A percentile compares a stretch with the other conserved stretches of the same genome.
Evolutionary conservation across 345 rosid species (phyloP).

Genomic region (rapeseed (Brassica napus)): DNA sequence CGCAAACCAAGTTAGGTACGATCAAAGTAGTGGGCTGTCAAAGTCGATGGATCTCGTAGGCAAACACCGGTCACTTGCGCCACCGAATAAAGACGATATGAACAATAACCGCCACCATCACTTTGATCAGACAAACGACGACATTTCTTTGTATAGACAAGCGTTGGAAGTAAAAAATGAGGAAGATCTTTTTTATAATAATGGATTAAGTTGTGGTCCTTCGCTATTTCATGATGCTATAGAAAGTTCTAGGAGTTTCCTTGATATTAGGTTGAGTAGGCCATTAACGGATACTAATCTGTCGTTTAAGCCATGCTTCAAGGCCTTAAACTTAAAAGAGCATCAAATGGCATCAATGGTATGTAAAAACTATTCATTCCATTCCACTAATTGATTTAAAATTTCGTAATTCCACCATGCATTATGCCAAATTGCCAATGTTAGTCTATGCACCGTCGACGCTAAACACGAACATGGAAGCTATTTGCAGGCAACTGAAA

Average conservation of each 20-base stretch:
- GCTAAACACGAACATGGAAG: not conserved
- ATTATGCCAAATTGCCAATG: not conserved
- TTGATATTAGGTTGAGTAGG: slow-evolving; percentile 47
- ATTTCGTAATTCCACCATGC: not conserved
- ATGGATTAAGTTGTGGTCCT: slow-evolving; percentile 27
- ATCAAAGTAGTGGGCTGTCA: slow-evolving; percentile 44
- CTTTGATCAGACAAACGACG: slow-evolving; percentile 37
- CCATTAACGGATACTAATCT: slow-evolving; percentile 49
- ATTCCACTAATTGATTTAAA: not conserved
- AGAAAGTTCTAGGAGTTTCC: slow-evolving; percentile 37
- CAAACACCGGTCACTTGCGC: slow-evolving; percentile 70
- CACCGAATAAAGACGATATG: slow-evolving; percentile 53
- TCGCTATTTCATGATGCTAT: slow-evolving; percentile 38
- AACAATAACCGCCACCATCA: slow-evolving; percentile 35
- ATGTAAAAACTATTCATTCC: not conserved
- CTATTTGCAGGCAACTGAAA: slow-evolving; percentile 42
- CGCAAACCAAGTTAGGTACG: slow-evolving; percentile 43
- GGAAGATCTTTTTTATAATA: slow-evolving; percentile 33
- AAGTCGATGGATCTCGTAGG: slow-evolving; percentile 55
- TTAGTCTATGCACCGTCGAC: slow-evolving; percentile 2
- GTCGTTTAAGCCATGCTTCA: slow-evolving; percentile 48
- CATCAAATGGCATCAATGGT: slow-evolving; percentile 46
- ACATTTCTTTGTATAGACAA: slow-evolving; percentile 43
- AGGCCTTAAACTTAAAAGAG: slow-evolving; percentile 49
- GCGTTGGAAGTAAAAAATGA: slow-evolving; percentile 26